These are phyloP conservation scores for Hyphodiscus sp. DNA, from an alignment of 2,329 filamentous ascomycete genomes.

Conservation along the genomic window DNA sequence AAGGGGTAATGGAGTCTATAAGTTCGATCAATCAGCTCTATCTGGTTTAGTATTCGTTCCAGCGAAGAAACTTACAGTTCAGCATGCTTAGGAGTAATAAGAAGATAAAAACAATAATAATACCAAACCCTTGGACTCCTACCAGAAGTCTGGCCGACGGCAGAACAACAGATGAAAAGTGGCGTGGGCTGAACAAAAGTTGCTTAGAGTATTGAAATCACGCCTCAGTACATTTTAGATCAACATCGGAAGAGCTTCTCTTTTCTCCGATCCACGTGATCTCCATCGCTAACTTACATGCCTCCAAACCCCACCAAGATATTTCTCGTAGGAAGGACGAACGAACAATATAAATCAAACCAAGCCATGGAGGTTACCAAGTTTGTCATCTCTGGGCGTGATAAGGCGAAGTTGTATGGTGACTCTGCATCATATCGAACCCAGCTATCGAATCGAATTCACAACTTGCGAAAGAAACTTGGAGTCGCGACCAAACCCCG, in stretches of 20 bases:
- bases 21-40: neutral
- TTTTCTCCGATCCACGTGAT: neutral
- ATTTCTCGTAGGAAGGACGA: neutral
- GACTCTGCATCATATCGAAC: conserved; percentile 82
- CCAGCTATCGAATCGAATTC: conserved; percentile 73
- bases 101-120: neutral
- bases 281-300: neutral
- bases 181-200: neutral
- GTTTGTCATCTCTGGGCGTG: conserved; percentile 71
- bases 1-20: neutral
- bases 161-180: neutral
- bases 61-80: conserved; percentile 7
- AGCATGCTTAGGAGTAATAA: conserved; percentile 17
- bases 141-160: neutral
- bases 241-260: neutral
- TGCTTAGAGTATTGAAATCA: neutral
- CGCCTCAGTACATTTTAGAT: neutral
- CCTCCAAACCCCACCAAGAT: neutral
- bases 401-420: conserved; percentile 78
- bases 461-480: conserved; percentile 78
- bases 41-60: neutral
- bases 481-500: conserved; percentile 78
- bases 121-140: no score
- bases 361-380: conserved; percentile 52
- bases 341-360: neutral